Evolutionary conservation across 2,329 filamentous ascomycete genomes (phyloP).

Genomic region (Dothideomycetes sp.): DNA sequence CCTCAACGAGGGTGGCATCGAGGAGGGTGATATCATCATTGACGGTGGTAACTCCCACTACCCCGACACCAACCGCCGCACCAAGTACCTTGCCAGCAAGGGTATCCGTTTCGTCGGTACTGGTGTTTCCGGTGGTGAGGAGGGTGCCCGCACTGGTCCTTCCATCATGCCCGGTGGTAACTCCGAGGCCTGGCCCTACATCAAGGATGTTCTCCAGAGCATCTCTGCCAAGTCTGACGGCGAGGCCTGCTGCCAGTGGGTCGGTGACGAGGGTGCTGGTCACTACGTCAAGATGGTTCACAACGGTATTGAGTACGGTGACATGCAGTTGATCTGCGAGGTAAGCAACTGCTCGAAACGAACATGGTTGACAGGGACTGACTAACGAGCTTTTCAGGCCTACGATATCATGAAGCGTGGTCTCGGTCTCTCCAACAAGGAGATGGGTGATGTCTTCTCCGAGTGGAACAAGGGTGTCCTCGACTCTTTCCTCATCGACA

Average conservation of each 20-base stretch:
- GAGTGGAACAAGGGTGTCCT: slow-evolving; percentile 99
- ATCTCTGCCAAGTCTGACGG: slow-evolving; percentile 96
- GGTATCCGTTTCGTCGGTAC: slow-evolving; percentile 91
- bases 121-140: slow-evolving; percentile 98
- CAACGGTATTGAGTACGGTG: slow-evolving; percentile 99
- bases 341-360: slow-evolving; percentile 42
- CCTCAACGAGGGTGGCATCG: slow-evolving; percentile 56
- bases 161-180: slow-evolving; percentile 99
- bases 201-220: slow-evolving; percentile 98
- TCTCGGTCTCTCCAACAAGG: slow-evolving; percentile 78
- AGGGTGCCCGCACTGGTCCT: slow-evolving; percentile 94
- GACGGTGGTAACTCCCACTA: slow-evolving; percentile 99
- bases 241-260: slow-evolving; percentile 98
- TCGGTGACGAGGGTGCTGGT: slow-evolving; percentile 97
- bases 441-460: slow-evolving; percentile 88
- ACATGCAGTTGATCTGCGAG: slow-evolving; percentile 99
- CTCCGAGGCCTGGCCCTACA: slow-evolving; percentile 93
- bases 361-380: background rate
- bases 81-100: slow-evolving; percentile 76
- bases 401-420: slow-evolving; percentile 99
- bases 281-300: slow-evolving; percentile 99
- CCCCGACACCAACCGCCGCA: slow-evolving; percentile 97
- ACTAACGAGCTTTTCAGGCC: slow-evolving; percentile 49
- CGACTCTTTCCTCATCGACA: slow-evolving; percentile 98
- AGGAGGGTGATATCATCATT: slow-evolving; percentile 94